phyloP scores from a whole-genome alignment of 306 rosid genomes.

The Prunus davidiana region DNA sequence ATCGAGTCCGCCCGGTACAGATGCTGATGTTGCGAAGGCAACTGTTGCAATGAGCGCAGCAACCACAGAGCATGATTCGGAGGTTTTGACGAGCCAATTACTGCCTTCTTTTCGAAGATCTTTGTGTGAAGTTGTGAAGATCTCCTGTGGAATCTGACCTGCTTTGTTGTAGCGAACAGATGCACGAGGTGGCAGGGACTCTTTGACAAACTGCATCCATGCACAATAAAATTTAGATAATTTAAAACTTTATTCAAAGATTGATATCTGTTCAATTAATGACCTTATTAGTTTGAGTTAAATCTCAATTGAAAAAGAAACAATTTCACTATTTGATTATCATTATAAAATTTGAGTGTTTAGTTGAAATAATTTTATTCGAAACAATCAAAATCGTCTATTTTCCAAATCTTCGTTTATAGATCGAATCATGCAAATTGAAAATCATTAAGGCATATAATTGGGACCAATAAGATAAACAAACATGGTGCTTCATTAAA shows the following conservation, averaged over 20 bases:
- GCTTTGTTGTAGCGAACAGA: slow-evolving; percentile 25
- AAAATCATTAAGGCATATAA: too few relatives aligned
- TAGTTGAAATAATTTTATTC: too few relatives aligned
- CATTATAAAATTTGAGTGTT: too few relatives aligned
- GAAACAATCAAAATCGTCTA: too few relatives aligned
- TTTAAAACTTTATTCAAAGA: background rate
- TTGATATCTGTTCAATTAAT: too few relatives aligned
- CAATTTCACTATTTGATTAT: too few relatives aligned
- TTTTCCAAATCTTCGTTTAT: too few relatives aligned
- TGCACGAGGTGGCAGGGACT: slow-evolving; percentile 30
- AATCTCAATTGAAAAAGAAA: too few relatives aligned
- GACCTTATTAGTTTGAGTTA: too few relatives aligned
- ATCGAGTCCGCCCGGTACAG: slow-evolving; percentile 42
- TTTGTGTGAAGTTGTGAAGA: slow-evolving; percentile 39
- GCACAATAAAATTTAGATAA: background rate
- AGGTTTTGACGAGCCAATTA: slow-evolving; percentile 45
- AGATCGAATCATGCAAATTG: too few relatives aligned
- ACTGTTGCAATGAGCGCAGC: slow-evolving; percentile 61
- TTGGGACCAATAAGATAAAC: background rate
- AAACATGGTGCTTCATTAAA: too few relatives aligned
- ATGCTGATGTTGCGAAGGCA: slow-evolving; percentile 40
- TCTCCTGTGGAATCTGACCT: slow-evolving; percentile 30
- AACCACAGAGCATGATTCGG: slow-evolving; percentile 60
- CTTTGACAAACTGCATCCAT: slow-evolving; percentile 37
- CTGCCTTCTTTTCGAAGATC: slow-evolving; percentile 27